These are phyloP conservation scores for Plasmodium reichenowi DNA, from an alignment of 169 alveolate species.

Conservation along the genomic window DNA sequence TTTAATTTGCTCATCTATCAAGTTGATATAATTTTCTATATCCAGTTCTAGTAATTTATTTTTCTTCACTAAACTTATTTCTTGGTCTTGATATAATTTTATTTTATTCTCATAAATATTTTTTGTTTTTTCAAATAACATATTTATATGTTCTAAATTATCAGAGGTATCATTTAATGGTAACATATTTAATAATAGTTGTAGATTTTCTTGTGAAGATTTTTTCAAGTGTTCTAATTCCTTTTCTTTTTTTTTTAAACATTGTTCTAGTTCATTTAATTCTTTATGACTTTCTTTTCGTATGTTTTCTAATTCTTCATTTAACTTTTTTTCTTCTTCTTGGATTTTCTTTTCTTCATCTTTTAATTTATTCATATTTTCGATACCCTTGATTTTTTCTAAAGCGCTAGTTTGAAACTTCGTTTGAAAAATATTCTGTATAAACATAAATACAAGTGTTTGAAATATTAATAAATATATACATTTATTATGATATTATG, in stretches of 20 bases:
- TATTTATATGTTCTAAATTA: conserved; percentile 44
- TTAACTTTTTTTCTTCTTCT: conserved; percentile 58
- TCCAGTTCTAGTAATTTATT: conserved; percentile 39
- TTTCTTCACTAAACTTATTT: conserved; percentile 38
- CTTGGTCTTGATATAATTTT: conserved; percentile 51
- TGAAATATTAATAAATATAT: not conserved
- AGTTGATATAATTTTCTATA: conserved; percentile 41
- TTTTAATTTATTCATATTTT: no score
- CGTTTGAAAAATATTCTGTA: conserved; percentile 29
- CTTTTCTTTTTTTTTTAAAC: conserved; percentile 33
- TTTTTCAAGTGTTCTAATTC: conserved; percentile 32
- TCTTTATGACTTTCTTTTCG: conserved; percentile 52
- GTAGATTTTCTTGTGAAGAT: conserved; percentile 40
- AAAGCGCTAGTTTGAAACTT: conserved; percentile 68
- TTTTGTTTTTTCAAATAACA: conserved; percentile 64
- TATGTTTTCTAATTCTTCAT: conserved; percentile 51
- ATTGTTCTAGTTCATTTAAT: conserved; percentile 17
- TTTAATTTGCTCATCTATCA: conserved; percentile 40
- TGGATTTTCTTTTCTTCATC: no score
- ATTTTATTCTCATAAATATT: conserved; percentile 59
- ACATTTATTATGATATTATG: not conserved
- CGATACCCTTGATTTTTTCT: conserved; percentile 18
- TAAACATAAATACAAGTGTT: not conserved
- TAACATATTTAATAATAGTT: conserved; percentile 15
- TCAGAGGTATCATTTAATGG: conserved; percentile 50